Base-by-base conservation (phyloP, 495 filamentous ascomycete genomes). In the Hapsidospora chrysogenum region DNA sequence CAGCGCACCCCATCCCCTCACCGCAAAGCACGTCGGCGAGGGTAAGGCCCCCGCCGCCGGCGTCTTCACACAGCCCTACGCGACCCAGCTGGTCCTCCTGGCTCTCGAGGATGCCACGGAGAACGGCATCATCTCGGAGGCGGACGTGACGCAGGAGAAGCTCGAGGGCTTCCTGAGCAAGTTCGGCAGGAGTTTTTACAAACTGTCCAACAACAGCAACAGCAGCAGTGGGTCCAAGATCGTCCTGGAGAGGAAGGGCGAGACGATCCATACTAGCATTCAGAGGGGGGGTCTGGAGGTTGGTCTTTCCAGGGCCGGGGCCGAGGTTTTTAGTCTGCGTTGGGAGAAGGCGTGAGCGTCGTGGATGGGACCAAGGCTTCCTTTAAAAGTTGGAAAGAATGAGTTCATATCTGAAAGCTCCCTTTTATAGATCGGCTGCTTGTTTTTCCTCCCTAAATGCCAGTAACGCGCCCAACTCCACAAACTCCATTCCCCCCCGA, bases 41-140 rank as follows among this genome's bases (percentile, higher is more conserved):
- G 55, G 56, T 46, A 48, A 47, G 11, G 47, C 48, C 2, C 56
- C 59, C n/a, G 80, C 84, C 4, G 81, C 84, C 5, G 85, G 87
- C 17, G 78, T 87, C 5, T 94, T 92, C 58, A 93, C 85, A 6
- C 85, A 94, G 52, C 79, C 81, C n/a, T 82, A 75, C 47, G 75
- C 73, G n/a, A 74, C 81, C 10, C 73, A 78, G 37, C 63, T 79
- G 18, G 79, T 87, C 21, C 46, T 92, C 18, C 66, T 70, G 39
- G 79, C 80, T 13, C 63, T 92, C 18, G 78, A 81, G 52, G 68
- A 76, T 46, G 83, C 66, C 7, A 55, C 77, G 15, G 57, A 71
- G 46, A 66, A 70, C 18, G 78, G 74, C n/a, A 57, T 78, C 29
- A 57, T 92, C 11, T 62, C 56, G 31, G 70, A 72, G 14, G 64